These are phyloP conservation scores for Chrysochromulina parva DNA, from an alignment of 78 protist genomes.

Conservation along the genomic window DNA sequence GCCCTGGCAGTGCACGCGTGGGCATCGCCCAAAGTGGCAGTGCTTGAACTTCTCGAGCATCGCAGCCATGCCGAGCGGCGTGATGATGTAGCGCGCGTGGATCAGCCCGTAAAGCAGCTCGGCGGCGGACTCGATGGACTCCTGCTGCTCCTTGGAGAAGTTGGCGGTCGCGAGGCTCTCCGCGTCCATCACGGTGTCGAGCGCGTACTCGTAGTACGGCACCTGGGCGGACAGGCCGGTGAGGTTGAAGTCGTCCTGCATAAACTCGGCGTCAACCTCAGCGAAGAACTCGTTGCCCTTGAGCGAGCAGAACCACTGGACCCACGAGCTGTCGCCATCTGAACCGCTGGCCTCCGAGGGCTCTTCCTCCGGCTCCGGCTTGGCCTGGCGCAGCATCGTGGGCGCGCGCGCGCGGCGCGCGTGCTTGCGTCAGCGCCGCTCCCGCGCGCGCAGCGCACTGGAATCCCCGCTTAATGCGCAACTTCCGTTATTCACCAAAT, in stretches of 20 bases:
- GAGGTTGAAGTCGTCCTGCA: conserved; percentile 56
- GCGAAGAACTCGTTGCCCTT: conserved; percentile 75
- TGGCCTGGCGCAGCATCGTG: no score
- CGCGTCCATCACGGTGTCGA: conserved; percentile 89
- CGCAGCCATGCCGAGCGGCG: conserved; percentile 79
- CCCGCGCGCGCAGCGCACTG: no score
- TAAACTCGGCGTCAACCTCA: conserved; percentile 78
- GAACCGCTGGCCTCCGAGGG: no score
- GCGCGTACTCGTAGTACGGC: conserved; percentile 85
- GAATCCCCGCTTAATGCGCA: no score
- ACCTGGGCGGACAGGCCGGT: conserved; percentile 50
- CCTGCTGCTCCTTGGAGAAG: conserved; percentile 64
- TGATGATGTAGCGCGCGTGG: conserved; percentile 95
- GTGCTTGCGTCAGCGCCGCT: no score
- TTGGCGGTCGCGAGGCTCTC: conserved; percentile 49
- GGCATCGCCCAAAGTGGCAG: conserved; percentile 46
- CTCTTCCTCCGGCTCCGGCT: no score
- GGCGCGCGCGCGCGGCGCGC: no score
- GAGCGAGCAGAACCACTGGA: conserved; percentile 72
- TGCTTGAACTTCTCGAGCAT: conserved; percentile 70
- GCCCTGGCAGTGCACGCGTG: conserved; percentile 39
- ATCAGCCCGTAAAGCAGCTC: conserved; percentile 93
- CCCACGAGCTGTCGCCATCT: conserved; percentile 37
- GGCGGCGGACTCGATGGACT: conserved; percentile 69
- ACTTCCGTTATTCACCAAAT: no score